These are phyloP conservation scores for Paramecium sexaurelia DNA, from an alignment of 73 alveolate species.

Conservation along the genomic window DNA sequence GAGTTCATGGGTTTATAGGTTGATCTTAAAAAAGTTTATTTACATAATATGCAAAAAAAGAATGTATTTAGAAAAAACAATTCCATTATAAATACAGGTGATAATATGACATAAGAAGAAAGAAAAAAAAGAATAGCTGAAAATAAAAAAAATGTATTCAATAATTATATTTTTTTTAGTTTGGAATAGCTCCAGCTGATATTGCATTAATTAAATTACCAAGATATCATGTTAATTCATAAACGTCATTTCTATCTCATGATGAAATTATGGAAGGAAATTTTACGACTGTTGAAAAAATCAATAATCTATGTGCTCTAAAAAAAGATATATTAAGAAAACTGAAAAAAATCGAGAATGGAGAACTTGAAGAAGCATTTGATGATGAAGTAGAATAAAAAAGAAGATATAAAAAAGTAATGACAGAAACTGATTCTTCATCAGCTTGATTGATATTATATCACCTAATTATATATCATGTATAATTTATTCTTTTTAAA, in stretches of 20 bases:
- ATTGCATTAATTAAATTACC: constrained; percentile 36
- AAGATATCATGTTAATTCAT: constrained; percentile 42
- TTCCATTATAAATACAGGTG: constrained; percentile 79
- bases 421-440: constrained; percentile 3
- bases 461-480: too few relatives aligned
- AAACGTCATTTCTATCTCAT: not conserved
- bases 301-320: not conserved
- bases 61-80: constrained; percentile 75
- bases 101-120: constrained; percentile 72
- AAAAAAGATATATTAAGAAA: constrained; percentile 20
- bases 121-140: constrained; percentile 62
- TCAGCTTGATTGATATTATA: not conserved
- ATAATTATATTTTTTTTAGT: not conserved
- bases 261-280: constrained; percentile 48
- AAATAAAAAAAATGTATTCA: constrained; percentile 26
- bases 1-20: constrained; percentile 82
- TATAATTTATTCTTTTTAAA: not conserved
- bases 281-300: constrained; percentile 24
- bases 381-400: constrained; percentile 40
- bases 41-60: constrained; percentile 69
- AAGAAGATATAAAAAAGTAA: constrained; percentile 14
- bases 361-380: constrained; percentile 6
- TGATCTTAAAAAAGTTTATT: constrained; percentile 67
- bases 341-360: not conserved
- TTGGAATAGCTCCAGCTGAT: not conserved